Evolutionary conservation across 805 yeast species (phyloP), one percentile per base, ranked within the genome.

Genomic region (Phaffomyces opuntiae): DNA sequence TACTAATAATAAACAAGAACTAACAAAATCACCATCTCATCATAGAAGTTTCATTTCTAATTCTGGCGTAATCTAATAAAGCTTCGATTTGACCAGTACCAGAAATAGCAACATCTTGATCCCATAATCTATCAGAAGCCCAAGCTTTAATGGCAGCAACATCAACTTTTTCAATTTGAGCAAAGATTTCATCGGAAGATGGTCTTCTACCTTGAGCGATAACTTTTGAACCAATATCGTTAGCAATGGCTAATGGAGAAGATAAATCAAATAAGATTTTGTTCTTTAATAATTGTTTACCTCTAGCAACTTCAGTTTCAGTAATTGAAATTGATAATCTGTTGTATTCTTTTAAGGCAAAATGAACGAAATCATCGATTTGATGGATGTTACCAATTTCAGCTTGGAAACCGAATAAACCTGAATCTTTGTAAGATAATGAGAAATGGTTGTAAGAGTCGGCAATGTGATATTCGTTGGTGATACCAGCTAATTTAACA

Each of bases 41-140:
- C 87, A 83, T 78, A 61, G 93, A 78, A 89, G 87, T 86, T 62
- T 83, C 90, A 70, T 81, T 83, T 82, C 95, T 83, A 67, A 80
- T 71, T 80, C 91, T 82, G 78, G 72, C 74, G 80, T 86, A 86
- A 68, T 86, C 95, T 64, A 85, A 73, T 68, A 86, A 73, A 55
- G 74, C 87, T 76, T 86, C 95, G 70, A 83, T 84, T 72, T 82
- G 86, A 68, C 95, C 95, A 53, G 86, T 78, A 68, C 85, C 93
- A 49, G 91, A 75, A 59, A 86, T 71, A 56, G 87, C 95, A 61
- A 86, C 73, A 69, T 86, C 95, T 67, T 77, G 85, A 70, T 86
- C 95, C 86, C 88, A 86, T 66, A 86, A 74, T 68, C 78, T 73
- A 51, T 74, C 72, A 61, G 76, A 75, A 54, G 93, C 91, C 93